Percentiles rank a stretch among this genome's conserved stretches.
Evolutionary conservation across 169 alveolate species (phyloP).

Genomic region (Toxoplasma gondii): DNA sequence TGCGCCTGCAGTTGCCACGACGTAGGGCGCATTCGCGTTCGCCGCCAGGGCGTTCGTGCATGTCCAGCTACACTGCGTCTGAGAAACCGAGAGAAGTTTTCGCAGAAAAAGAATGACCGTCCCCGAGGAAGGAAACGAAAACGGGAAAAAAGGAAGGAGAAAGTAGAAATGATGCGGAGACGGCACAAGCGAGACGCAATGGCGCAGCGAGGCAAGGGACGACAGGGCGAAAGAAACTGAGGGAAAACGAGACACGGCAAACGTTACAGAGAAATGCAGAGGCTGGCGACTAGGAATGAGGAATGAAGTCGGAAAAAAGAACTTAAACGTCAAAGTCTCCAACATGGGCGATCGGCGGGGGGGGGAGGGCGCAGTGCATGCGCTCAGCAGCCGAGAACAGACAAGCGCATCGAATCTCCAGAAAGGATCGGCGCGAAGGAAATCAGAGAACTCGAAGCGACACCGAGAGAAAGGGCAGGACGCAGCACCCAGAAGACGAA

Average conservation of each 20-base stretch:
- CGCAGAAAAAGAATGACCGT: neutral
- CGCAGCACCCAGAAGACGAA: neutral
- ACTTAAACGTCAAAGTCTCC: no score
- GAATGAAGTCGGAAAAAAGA: no score
- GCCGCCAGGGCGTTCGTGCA: constrained; percentile 62
- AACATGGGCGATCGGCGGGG: no score
- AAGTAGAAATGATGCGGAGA: neutral
- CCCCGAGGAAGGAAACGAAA: neutral
- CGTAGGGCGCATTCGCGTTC: constrained; percentile 63
- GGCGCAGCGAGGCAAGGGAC: no score
- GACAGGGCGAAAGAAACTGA: no score
- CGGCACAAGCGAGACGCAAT: neutral
- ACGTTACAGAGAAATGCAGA: no score
- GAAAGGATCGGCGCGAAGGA: no score
- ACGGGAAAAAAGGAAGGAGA: neutral
- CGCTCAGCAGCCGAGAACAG: no score
- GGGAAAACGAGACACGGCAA: no score
- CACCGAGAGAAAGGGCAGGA: neutral
- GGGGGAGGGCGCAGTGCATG: no score
- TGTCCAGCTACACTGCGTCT: constrained; percentile 64
- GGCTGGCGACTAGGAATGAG: no score
- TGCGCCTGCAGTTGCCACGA: constrained; percentile 69
- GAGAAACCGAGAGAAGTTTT: neutral
- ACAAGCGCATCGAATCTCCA: no score
- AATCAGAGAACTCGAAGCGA: neutral